Evolutionary conservation across 208 protist species (phyloP), one percentile per base, ranked within the genome.

Genomic region (Balamuthia mandrillaris): DNA sequence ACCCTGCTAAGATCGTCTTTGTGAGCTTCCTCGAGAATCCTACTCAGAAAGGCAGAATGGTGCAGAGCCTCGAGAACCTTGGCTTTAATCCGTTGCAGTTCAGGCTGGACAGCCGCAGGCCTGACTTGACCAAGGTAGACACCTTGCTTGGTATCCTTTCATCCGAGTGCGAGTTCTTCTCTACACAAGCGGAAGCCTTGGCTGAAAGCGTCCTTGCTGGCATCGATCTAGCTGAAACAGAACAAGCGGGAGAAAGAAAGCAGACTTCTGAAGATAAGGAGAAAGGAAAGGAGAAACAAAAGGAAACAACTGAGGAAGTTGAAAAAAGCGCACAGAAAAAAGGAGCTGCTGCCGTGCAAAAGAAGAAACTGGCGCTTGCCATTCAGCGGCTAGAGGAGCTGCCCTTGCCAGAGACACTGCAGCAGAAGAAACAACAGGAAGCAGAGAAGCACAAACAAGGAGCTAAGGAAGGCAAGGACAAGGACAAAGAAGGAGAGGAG

Each of bases 11-110:
- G 61, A 41, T 90, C 2, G 60, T 90, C 1, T 92, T 92, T 37
- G 49, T 92, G 12, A 88, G 78, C 29, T 92, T 92, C 83, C 21
- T 92, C 3, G 85, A 86, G 72, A 81, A 81, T 21, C 52, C 72
- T 16, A 35, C 47, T 3, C 35, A 81, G 49, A 81, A 81, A 51
- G 72, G 72, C n/a, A 42, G 72, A 0, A 81, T 81, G 72, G 72
- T 81, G 10, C 37, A 61, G 49, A 37, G 47, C 14, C 37, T 81
- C 27, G 72, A 81, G 72, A 81, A 37, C 49, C 24, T 81, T 6
- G 72, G 72, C 42, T 37, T 81, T 24, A 51, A 42, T 27, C 72
- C 72, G 31, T 51, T 81, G 16, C 72, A 81, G 52, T 81, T 81
- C 72, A 42, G 72, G 29, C 72, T 81, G 21, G 72, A 81, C 72